phyloP scores from a whole-genome alignment of 2,329 filamentous ascomycete genomes.

The Fusarium decemcellulare region DNA sequence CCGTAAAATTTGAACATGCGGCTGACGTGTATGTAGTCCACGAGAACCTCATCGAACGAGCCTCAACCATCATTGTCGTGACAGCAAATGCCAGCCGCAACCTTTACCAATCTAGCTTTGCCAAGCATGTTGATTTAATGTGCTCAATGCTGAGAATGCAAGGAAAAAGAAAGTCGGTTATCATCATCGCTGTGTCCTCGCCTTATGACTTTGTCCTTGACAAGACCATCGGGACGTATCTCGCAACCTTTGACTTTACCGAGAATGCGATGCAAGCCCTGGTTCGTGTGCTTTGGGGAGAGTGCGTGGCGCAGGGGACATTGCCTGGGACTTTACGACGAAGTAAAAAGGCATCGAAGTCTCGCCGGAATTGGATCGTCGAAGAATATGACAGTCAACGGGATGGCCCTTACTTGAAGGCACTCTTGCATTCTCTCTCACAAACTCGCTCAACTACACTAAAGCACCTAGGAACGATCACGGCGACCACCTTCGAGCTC shows the following conservation, averaged over 20 bases:
- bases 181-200: constrained; percentile 94
- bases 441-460: too few species aligned
- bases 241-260: constrained; percentile 97
- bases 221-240: constrained; percentile 88
- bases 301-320: constrained; percentile 72
- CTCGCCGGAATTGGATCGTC: constrained; percentile 95
- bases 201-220: constrained; percentile 98
- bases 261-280: constrained; percentile 92
- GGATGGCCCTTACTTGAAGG: too few species aligned
- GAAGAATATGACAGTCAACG: constrained; percentile 72
- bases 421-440: too few species aligned
- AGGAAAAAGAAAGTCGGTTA: constrained; percentile 88
- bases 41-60: constrained; percentile 91
- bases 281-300: constrained; percentile 87
- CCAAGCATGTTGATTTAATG: constrained; percentile 96
- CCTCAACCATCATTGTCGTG: constrained; percentile 89
- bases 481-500: too few species aligned
- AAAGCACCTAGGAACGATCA: too few species aligned
- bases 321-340: constrained; percentile 84
- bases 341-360: constrained; percentile 88
- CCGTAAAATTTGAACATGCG: neutral
- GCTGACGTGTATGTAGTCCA: constrained; percentile 69
- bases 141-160: constrained; percentile 85
- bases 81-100: constrained; percentile 96
- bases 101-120: constrained; percentile 93